These are phyloP conservation scores for Digitaria exilis DNA, from an alignment of 202 grass and related monocot species.

Conservation along the genomic window DNA sequence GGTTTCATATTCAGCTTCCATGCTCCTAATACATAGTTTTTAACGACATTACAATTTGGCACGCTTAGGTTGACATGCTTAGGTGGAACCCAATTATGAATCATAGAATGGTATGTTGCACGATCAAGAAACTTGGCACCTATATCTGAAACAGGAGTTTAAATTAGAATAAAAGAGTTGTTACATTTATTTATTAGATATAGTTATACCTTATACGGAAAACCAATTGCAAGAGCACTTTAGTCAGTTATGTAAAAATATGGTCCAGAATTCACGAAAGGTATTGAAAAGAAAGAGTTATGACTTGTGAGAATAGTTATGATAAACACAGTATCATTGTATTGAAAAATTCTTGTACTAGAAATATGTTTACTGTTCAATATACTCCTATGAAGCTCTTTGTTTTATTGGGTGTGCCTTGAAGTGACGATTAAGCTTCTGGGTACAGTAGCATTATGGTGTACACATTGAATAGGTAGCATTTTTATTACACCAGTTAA, in stretches of 20 bases:
- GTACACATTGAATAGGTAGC: neutral
- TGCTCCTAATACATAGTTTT: neutral
- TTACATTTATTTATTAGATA: neutral
- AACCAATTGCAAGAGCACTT: neutral
- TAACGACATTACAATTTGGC: neutral
- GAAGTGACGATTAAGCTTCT: neutral
- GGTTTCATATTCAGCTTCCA: neutral
- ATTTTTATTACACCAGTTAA: neutral
- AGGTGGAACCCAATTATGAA: neutral
- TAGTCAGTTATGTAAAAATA: neutral
- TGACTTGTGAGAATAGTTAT: neutral
- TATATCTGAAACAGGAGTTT: neutral
- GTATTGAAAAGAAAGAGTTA: neutral
- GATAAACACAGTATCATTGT: neutral
- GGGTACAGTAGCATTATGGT: neutral
- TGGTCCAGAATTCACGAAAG: neutral
- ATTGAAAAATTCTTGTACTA: too few relatives aligned
- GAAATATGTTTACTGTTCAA: slow-evolving; percentile 1
- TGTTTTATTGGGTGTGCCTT: neutral
- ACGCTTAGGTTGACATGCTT: neutral
- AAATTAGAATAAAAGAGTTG: neutral
- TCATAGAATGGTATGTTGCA: neutral
- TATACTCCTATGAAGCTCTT: neutral
- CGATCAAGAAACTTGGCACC: neutral
- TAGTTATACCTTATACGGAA: neutral